phyloP scores from a whole-genome alignment of 805 yeast species.

The Naumovozyma dairenensis region DNA sequence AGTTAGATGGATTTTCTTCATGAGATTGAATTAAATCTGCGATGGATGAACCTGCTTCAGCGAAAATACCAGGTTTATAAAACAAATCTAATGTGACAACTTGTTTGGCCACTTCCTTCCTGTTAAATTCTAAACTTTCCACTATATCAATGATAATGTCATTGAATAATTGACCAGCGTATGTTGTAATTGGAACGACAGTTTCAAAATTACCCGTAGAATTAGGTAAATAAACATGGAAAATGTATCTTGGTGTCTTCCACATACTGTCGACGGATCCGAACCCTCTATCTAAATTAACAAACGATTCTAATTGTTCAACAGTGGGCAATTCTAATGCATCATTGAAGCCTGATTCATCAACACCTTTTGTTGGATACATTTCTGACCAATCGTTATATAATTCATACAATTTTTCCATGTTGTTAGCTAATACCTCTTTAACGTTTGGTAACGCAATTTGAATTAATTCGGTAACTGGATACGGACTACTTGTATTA shows the following conservation, averaged over 20 bases:
- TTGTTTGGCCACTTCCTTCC: constrained; percentile 78
- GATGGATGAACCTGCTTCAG: constrained; percentile 65
- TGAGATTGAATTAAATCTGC: constrained; percentile 49
- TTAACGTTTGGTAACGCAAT: constrained; percentile 45
- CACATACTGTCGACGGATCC: constrained; percentile 59
- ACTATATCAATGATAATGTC: constrained; percentile 70
- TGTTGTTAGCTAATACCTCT: constrained; percentile 31
- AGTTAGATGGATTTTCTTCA: constrained; percentile 32
- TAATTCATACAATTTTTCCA: constrained; percentile 31
- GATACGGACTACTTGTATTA: constrained; percentile 35
- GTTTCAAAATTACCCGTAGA: constrained; percentile 52
- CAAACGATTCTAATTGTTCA: constrained; percentile 27
- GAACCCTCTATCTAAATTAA: constrained; percentile 29
- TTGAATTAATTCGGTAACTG: constrained; percentile 38
- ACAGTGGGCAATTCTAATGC: constrained; percentile 30
- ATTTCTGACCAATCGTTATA: constrained; percentile 34
- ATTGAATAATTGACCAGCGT: constrained; percentile 53
- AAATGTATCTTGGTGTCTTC: constrained; percentile 50
- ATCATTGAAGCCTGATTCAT: constrained; percentile 24
- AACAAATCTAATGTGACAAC: constrained; percentile 63
- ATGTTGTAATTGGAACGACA: constrained; percentile 43
- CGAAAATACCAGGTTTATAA: constrained; percentile 56
- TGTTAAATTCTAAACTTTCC: constrained; percentile 77
- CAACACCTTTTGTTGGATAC: constrained; percentile 25
- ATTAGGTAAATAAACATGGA: constrained; percentile 49